phyloP scores from a whole-genome alignment of 2,329 filamentous ascomycete genomes.

The Cephalotrichum gorgonifer region DNA sequence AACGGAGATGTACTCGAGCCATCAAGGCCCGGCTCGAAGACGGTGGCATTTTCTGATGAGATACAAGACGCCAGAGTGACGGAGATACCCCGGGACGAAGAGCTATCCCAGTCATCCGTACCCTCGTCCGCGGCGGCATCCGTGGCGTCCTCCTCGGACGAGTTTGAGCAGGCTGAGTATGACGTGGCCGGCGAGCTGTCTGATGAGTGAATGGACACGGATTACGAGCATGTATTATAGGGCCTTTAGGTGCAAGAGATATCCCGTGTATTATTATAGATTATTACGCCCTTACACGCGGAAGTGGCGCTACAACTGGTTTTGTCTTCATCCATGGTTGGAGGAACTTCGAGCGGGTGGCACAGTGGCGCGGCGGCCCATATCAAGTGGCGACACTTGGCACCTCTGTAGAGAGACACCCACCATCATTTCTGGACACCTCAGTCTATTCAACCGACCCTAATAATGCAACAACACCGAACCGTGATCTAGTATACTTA shows the following conservation, averaged over 20 bases:
- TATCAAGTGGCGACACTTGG: no score
- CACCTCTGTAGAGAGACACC: no score
- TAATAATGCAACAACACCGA: no score
- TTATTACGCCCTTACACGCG: neutral
- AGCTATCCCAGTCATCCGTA: neutral
- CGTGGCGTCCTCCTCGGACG: no score
- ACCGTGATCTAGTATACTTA: neutral
- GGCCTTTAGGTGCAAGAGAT: neutral
- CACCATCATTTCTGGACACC: no score
- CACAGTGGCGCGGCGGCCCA: no score
- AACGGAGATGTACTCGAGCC: conserved; percentile 73
- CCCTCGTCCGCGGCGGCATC: no score
- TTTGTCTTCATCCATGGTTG: no score
- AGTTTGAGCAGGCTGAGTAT: neutral
- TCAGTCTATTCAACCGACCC: no score
- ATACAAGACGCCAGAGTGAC: conserved; percentile 13
- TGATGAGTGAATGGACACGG: neutral
- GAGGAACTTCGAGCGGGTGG: no score
- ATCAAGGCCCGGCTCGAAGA: conserved; percentile 35
- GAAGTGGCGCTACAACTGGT: neutral
- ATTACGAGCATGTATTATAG: neutral
- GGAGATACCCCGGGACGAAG: neutral
- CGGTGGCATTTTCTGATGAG: conserved; percentile 53
- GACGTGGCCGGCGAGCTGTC: neutral
- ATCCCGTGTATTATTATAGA: neutral